Base-by-base conservation (phyloP, 176 grass and related monocot genomes). In the Ensete glaucum region DNA sequence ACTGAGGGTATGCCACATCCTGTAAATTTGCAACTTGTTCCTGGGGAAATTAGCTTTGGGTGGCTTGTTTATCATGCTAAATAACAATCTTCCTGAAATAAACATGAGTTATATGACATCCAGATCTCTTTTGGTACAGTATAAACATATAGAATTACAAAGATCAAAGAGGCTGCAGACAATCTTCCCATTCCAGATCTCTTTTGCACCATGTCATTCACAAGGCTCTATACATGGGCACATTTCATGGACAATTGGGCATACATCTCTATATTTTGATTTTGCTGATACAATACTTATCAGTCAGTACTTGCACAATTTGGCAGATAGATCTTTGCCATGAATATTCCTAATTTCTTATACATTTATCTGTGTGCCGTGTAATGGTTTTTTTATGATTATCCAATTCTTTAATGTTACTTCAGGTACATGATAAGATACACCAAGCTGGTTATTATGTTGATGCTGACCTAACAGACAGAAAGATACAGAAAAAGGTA, bases 401-500 rank as follows among this genome's bases (percentile, higher is more conserved):
- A 21, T 67, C 67, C 14, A 9, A 15, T 69, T 65, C 22, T 14
- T 29, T 73, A 80, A 50, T 78, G 26, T 62, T 79, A 25, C 62
- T 88, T 19, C 34, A 99, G 95, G 95, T 99, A 52, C 80, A 75
- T 85, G 84, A 82, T 64, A 77, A 76, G 78, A 82, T 99, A 71
- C 86, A 79, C 74, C 58, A 85, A 76, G 86, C 88, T 82, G 90
- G 95, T 54, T 99, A 87, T 84, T 79, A 94, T 75, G 88, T 88
- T 72, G 95, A 89, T 51, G 85, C 93, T 57, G 95, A 94, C 72
- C 73, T 70, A 25, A 87, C 90, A 17, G 95, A 99, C 71, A 86
- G 90, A 65, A 99, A 91, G 60, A 99, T 99, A 77, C 95, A 99
- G 73, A 99, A 99, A 81, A 99, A 99, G 90, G 95, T 94, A 65